Conservation (phyloP, 2,329 filamentous ascomycete species). For the Didymella pinodella region DNA sequence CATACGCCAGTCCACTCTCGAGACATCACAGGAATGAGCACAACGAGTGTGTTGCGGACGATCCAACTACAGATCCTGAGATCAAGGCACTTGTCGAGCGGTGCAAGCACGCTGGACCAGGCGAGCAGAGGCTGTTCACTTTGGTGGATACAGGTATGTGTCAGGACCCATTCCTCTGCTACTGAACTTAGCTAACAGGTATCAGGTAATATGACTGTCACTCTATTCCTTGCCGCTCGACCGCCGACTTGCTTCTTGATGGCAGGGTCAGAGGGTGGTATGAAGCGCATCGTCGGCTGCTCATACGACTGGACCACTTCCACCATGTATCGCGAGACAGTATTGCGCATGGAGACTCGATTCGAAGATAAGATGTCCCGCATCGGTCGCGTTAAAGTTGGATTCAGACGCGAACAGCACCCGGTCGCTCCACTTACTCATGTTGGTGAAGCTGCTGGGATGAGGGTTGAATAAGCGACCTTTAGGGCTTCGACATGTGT, state of each 20-base stretch:
- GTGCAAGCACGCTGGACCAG: constrained; percentile 33
- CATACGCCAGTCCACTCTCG: constrained; percentile 44
- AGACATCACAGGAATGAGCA: constrained; percentile 42
- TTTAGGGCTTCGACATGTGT: neutral
- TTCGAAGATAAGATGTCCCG: constrained; percentile 50
- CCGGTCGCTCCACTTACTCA: constrained; percentile 41
- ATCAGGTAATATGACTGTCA: constrained; percentile 56
- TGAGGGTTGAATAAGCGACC: constrained; percentile 14
- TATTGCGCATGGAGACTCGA: constrained; percentile 54
- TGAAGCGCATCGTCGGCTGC: constrained; percentile 57
- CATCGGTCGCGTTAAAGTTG: constrained; percentile 44
- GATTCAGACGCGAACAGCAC: constrained; percentile 41
- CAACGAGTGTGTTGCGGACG: constrained; percentile 43
- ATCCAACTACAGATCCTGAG: constrained; percentile 40
- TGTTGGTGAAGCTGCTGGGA: constrained; percentile 35
- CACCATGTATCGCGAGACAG: constrained; percentile 56
- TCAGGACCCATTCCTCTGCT: neutral
- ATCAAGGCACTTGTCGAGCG: constrained; percentile 32
- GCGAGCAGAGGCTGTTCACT: constrained; percentile 40
- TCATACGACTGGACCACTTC: constrained; percentile 56
- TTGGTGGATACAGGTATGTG: constrained; percentile 47
- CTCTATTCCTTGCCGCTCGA: constrained; percentile 50
- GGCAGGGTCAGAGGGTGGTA: constrained; percentile 56
- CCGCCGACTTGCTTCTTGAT: constrained; percentile 56
- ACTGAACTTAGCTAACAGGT: neutral